A percentile compares a stretch with the other conserved stretches of the same genome.
phyloP scores from a whole-genome alignment of 805 yeast species.

The Candida multigemmis region DNA sequence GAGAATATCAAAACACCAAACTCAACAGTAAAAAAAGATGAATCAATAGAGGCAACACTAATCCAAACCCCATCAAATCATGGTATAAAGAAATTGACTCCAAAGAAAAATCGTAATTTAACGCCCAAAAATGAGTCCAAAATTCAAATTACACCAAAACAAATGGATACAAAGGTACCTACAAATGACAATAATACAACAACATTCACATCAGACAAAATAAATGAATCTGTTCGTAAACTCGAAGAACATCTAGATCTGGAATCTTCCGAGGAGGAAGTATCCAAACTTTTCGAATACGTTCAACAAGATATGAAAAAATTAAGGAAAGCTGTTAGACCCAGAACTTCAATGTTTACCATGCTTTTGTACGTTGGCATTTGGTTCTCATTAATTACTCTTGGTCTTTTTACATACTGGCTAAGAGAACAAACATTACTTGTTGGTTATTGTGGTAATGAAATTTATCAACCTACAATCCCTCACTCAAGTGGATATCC shows the following conservation, averaged over 20 bases:
- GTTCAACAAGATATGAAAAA: background rate
- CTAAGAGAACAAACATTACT: constrained; percentile 54
- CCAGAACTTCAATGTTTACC: constrained; percentile 1
- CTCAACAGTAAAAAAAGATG: background rate
- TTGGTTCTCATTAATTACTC: constrained; percentile 25
- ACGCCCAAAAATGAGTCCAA: background rate
- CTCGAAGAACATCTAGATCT: constrained; percentile 1
- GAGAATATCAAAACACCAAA: background rate
- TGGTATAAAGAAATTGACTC: constrained; percentile 2
- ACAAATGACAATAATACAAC: background rate
- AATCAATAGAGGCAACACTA: background rate
- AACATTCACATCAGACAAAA: background rate
- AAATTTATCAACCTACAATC: constrained; percentile 36
- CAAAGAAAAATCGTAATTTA: background rate
- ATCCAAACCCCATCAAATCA: background rate
- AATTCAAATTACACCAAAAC: constrained; percentile 2
- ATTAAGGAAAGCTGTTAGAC: background rate
- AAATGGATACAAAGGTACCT: background rate
- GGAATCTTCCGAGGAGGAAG: constrained; percentile 2
- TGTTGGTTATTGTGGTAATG: constrained; percentile 71
- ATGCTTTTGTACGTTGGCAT: constrained; percentile 4
- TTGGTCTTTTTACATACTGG: constrained; percentile 42
- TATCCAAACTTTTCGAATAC: background rate
- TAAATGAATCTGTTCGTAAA: background rate
- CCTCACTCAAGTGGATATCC: constrained; percentile 16